Evolutionary conservation across 805 yeast genomes (phyloP).

Genomic region (Spathaspora arborariae): DNA sequence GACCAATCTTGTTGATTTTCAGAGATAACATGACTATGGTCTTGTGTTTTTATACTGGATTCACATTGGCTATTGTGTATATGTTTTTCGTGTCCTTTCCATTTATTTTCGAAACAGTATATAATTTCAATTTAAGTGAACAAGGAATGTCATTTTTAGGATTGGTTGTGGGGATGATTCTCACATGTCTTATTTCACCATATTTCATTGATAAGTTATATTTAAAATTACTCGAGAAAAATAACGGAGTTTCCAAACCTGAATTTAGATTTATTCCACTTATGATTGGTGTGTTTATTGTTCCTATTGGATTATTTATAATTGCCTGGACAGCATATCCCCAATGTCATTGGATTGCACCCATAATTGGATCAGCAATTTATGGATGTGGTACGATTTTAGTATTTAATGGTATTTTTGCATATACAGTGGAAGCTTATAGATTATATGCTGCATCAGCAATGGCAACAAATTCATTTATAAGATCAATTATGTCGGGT

Average conservation of each 20-base stretch:
- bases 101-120: constrained; percentile 37
- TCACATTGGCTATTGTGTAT: constrained; percentile 43
- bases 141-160: constrained; percentile 30
- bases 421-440: constrained; percentile 56
- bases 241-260: constrained; percentile 52
- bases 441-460: constrained; percentile 56
- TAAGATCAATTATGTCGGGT: constrained; percentile 52
- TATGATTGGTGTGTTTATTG: constrained; percentile 61
- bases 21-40: constrained; percentile 25
- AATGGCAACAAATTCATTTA: constrained; percentile 55
- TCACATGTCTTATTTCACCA: constrained; percentile 27
- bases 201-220: constrained; percentile 22
- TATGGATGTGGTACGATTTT: constrained; percentile 42
- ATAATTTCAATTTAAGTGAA: constrained; percentile 20
- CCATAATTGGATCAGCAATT: constrained; percentile 38
- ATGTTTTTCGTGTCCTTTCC: constrained; percentile 41
- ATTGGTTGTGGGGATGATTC: constrained; percentile 33
- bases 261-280: constrained; percentile 75
- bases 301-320: constrained; percentile 79
- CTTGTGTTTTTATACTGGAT: constrained; percentile 38
- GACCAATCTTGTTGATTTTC: constrained; percentile 24
- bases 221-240: constrained; percentile 27
- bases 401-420: constrained; percentile 52
- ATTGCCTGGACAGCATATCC: constrained; percentile 75
- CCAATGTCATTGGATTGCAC: constrained; percentile 66